A percentile compares a stretch with the other conserved stretches of the same genome.
These are phyloP conservation scores for Ziziphus jujuba DNA, from an alignment of 306 rosid genomes.

Conservation along the genomic window DNA sequence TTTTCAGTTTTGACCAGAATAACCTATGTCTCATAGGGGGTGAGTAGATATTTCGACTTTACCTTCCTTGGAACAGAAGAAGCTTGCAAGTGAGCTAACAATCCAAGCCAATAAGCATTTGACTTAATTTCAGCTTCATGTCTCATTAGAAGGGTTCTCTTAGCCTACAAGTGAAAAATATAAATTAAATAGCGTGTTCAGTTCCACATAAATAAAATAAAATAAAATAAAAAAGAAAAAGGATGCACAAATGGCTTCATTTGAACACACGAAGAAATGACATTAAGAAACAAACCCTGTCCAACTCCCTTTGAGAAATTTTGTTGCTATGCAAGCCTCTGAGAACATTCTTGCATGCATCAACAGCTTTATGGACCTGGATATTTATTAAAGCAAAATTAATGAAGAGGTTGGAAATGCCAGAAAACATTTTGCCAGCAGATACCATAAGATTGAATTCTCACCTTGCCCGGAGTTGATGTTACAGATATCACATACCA, in stretches of 20 bases:
- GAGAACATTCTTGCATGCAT: conserved; percentile 94
- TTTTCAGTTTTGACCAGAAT: not conserved
- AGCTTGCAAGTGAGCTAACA: conserved; percentile 92
- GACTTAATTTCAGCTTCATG: conserved; percentile 98
- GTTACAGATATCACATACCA: conserved; percentile 99
- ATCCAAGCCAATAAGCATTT: conserved; percentile 95
- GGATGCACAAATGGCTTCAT: not conserved
- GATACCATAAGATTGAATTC: conserved; percentile 34
- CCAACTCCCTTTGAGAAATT: conserved; percentile 90
- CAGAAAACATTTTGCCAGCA: conserved; percentile 8
- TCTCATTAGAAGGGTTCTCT: conserved; percentile 89
- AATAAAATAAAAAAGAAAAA: not conserved
- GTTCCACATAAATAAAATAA: too few relatives aligned
- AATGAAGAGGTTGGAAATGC: conserved; percentile 20
- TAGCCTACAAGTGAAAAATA: conserved; percentile 62
- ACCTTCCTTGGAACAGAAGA: conserved; percentile 98
- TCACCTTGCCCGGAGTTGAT: conserved; percentile 91
- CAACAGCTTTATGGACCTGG: conserved; percentile 96
- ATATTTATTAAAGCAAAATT: conserved; percentile 29
- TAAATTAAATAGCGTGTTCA: not conserved
- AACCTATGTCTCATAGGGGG: conserved; percentile 3
- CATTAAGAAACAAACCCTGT: conserved; percentile 65
- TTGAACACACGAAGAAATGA: not conserved
- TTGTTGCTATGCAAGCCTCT: conserved; percentile 91
- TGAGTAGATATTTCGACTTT: conserved; percentile 28